phyloP scores from a whole-genome alignment of 345 rosid genomes.

The Arabidopsis suecica region DNA sequence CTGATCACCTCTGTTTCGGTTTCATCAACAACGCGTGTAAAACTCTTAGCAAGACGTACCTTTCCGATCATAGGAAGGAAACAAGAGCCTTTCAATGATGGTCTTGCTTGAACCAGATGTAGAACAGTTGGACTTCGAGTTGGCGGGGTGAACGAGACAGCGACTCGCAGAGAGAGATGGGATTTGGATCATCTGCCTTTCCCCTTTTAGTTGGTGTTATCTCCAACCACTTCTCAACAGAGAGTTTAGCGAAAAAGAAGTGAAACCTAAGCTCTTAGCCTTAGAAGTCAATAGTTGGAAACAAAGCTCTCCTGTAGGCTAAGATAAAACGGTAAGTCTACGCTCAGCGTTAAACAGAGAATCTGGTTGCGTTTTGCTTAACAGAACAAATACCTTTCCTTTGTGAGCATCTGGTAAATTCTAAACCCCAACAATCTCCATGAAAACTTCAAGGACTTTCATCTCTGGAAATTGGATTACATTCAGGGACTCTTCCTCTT shows the following conservation, averaged over 20 bases:
- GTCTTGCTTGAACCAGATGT: constrained; percentile 55
- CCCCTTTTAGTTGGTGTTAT: constrained; percentile 52
- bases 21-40: constrained; percentile 57
- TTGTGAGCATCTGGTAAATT: constrained; percentile 69
- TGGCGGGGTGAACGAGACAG: constrained; percentile 77
- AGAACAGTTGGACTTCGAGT: constrained; percentile 56
- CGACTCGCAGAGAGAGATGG: constrained; percentile 65
- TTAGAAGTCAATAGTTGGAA: constrained; percentile 69
- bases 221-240: too few species aligned
- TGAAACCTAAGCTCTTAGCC: constrained; percentile 64
- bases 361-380: constrained; percentile 78
- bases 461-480: constrained; percentile 59
- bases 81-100: constrained; percentile 59
- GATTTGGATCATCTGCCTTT: constrained; percentile 45
- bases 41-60: constrained; percentile 52
- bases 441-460: constrained; percentile 64
- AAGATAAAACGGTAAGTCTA: too few species aligned
- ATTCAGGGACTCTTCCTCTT: constrained; percentile 49
- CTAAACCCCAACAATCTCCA: constrained; percentile 70
- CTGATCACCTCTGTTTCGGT: constrained; percentile 66
- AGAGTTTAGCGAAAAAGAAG: too few species aligned
- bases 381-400: constrained; percentile 65
- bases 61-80: constrained; percentile 63
- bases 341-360: constrained; percentile 61
- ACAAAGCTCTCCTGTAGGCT: constrained; percentile 73